Percentiles rank a stretch among this genome's conserved stretches.
These are phyloP conservation scores for Ustilago lituana DNA, from an alignment of 1,284 basidiomycete genomes.

Conservation along the genomic window DNA sequence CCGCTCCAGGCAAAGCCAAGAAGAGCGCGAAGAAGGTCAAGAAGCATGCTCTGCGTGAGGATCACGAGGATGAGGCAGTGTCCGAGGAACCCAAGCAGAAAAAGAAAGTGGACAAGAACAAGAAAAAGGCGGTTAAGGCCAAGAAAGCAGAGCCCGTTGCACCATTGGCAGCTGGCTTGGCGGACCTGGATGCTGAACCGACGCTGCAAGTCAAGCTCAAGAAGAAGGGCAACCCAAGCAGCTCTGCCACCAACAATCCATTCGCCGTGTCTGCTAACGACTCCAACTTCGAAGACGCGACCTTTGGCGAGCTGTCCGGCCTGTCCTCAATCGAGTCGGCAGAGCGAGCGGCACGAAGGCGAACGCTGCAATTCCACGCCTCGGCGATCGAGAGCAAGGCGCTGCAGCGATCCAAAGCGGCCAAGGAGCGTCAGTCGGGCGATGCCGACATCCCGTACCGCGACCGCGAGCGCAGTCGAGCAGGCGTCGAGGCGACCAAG, in stretches of 20 bases:
- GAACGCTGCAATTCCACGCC: conserved; percentile 64
- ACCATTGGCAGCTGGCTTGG: conserved; percentile 46
- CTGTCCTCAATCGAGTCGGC: conserved; percentile 54
- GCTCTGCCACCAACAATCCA: conserved; percentile 21
- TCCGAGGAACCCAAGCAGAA: conserved; percentile 20
- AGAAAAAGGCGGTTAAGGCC: conserved; percentile 22
- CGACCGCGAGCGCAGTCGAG: conserved; percentile 59
- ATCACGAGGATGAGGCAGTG: conserved; percentile 9
- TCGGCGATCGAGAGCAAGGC: conserved; percentile 47
- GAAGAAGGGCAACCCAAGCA: conserved; percentile 19
- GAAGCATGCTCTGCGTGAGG: conserved; percentile 15
- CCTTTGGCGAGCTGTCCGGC: conserved; percentile 59
- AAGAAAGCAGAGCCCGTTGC: conserved; percentile 36
- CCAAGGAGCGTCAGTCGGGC: conserved; percentile 55
- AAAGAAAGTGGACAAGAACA: conserved; percentile 22
- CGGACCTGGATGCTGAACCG: conserved; percentile 43
- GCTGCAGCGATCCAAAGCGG: conserved; percentile 39
- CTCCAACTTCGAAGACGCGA: conserved; percentile 35
- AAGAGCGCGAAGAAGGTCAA: conserved; percentile 17
- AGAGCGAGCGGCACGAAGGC: conserved; percentile 57
- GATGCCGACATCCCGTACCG: conserved; percentile 66
- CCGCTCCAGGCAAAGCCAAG: conserved; percentile 17
- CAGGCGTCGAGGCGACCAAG: conserved; percentile 60
- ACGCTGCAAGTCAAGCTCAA: conserved; percentile 40
- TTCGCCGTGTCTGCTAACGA: conserved; percentile 27